A percentile compares a stretch with the other conserved stretches of the same genome.
phyloP scores from a whole-genome alignment of 257 asterid genomes.

The Solanum habrochaites region DNA sequence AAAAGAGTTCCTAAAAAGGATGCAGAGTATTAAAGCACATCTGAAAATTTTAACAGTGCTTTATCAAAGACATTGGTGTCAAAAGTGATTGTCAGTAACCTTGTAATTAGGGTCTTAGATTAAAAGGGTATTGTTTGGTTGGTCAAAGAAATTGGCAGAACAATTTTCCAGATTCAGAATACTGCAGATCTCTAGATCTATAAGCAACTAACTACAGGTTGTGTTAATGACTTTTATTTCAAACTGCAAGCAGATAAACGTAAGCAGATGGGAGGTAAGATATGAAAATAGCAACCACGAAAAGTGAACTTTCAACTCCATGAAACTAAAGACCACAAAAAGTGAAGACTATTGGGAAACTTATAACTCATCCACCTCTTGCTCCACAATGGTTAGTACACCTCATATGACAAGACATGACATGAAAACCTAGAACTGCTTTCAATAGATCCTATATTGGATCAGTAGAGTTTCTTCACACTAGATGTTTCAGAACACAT shows the following conservation, averaged over 20 bases:
- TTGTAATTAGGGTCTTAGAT: not conserved
- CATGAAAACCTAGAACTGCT: not conserved
- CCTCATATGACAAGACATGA: not conserved
- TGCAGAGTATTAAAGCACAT: not conserved
- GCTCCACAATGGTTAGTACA: not conserved
- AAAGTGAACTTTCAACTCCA: not conserved
- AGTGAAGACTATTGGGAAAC: not conserved
- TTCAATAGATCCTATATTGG: not conserved
- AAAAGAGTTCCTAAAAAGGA: not conserved
- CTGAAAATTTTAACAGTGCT: not conserved
- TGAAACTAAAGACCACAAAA: not conserved
- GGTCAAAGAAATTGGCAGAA: not conserved
- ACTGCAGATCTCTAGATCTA: not conserved
- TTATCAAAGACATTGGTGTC: not conserved
- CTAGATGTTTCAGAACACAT: not conserved
- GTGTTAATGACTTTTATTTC: not conserved
- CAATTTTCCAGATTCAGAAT: not conserved
- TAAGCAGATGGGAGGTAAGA: not conserved
- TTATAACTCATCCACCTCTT: not conserved
- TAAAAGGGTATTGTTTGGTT: not conserved
- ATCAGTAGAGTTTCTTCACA: not conserved
- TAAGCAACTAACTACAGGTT: not conserved
- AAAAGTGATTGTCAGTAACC: not conserved
- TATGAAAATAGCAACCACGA: not conserved
- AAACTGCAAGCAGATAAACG: not conserved